phyloP scores from a whole-genome alignment of 2,329 filamentous ascomycete genomes.

The Sclerotinia sclerotiorum region DNA sequence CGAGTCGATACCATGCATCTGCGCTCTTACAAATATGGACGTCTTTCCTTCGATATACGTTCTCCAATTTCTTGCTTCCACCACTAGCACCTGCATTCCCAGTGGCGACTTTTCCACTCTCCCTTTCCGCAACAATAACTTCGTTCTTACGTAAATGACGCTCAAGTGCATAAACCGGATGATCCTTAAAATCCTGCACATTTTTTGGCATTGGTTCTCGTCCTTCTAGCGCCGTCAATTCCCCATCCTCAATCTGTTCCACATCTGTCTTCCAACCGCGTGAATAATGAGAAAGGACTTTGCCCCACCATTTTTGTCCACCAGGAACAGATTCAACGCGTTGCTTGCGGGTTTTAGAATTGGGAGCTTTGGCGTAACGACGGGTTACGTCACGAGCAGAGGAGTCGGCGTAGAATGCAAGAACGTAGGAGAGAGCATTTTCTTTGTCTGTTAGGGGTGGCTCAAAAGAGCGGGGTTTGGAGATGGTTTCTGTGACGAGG shows the following conservation, averaged over 20 bases:
- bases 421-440: constrained; percentile 78
- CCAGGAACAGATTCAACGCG: constrained; percentile 68
- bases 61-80: constrained; percentile 56
- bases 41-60: constrained; percentile 78
- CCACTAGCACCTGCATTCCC: constrained; percentile 52
- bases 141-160: constrained; percentile 82
- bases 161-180: constrained; percentile 80
- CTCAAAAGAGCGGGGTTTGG: constrained; percentile 74
- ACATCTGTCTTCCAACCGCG: constrained; percentile 55
- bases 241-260: constrained; percentile 80
- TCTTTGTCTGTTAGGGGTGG: constrained; percentile 75
- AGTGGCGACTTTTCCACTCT: constrained; percentile 74
- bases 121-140: constrained; percentile 67
- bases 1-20: constrained; percentile 89
- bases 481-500: constrained; percentile 76
- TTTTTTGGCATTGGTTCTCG: constrained; percentile 84
- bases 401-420: constrained; percentile 81
- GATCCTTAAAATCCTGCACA: constrained; percentile 82
- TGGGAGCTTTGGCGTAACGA: constrained; percentile 84
- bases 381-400: constrained; percentile 81
- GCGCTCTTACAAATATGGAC: constrained; percentile 75
- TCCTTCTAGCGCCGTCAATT: constrained; percentile 68
- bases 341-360: constrained; percentile 79
- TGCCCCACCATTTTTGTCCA: constrained; percentile 55
- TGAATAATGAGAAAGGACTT: constrained; percentile 51